Evolutionary conservation across 2,329 filamentous ascomycete species (phyloP).

Genomic region (Fusarium dimerum): DNA sequence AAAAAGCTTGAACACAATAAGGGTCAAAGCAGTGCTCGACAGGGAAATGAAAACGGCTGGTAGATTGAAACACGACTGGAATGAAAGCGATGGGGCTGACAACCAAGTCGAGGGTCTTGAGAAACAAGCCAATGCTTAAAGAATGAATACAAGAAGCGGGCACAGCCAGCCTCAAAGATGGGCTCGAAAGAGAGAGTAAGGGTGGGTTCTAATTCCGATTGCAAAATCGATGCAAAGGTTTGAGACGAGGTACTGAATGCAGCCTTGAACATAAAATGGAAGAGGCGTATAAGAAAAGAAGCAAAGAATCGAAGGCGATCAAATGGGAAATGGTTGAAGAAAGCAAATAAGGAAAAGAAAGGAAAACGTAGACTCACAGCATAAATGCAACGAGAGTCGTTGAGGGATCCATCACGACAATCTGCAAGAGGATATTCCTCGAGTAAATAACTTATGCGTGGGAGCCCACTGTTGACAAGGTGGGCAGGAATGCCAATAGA

Average conservation of each 20-base stretch:
- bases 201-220: too few relatives aligned
- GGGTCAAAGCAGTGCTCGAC: not conserved
- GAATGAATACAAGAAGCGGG: not conserved
- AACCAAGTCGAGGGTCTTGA: not conserved
- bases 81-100: not conserved
- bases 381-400: slow-evolving; percentile 71
- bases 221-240: not conserved
- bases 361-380: slow-evolving; percentile 51
- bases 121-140: not conserved
- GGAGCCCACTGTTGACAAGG: slow-evolving; percentile 11
- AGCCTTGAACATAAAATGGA: not conserved
- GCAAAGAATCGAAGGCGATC: slow-evolving; percentile 9
- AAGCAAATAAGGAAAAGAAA: slow-evolving; percentile 19
- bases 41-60: not conserved
- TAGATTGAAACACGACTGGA: not conserved
- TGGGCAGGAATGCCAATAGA: slow-evolving; percentile 13
- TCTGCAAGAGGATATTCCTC: slow-evolving; percentile 10
- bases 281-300: slow-evolving; percentile 1
- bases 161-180: not conserved
- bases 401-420: slow-evolving; percentile 54
- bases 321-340: slow-evolving; percentile 4
- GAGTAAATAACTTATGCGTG: slow-evolving; percentile 28
- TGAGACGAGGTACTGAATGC: not conserved
- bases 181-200: not conserved
- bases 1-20: not conserved